Conservation (phyloP, 169 alveolate genomes). For the Eimeria sp. region DNA sequence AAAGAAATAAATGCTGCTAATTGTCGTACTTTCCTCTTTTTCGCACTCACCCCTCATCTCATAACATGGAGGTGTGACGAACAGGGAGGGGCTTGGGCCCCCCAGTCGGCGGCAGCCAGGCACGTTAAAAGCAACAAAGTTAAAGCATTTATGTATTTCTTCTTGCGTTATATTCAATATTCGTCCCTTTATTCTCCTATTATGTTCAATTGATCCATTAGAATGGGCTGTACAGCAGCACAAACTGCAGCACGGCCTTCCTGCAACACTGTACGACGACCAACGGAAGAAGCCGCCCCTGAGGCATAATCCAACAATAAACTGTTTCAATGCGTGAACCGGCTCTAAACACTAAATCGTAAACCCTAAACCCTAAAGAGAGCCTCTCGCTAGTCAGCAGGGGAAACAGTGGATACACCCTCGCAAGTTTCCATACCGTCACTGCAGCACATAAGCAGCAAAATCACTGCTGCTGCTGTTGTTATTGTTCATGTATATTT, state of each 20-base stretch:
- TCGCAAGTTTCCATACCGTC: neutral
- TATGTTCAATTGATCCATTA: neutral
- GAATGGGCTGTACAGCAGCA: neutral
- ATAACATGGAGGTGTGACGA: neutral
- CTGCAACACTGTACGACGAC: neutral
- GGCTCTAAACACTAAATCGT: neutral
- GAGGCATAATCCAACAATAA: neutral
- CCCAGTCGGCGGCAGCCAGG: conserved; percentile 12
- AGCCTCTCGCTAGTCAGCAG: neutral
- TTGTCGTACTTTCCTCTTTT: neutral
- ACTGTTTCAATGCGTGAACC: neutral
- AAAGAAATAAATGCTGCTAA: neutral
- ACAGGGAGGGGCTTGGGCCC: conserved; percentile 54
- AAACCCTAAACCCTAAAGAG: neutral
- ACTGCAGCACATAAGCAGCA: neutral
- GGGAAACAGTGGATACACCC: neutral
- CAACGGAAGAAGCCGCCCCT: neutral
- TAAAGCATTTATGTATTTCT: neutral
- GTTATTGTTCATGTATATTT: neutral
- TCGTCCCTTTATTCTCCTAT: neutral
- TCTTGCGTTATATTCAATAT: neutral
- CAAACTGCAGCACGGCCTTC: neutral
- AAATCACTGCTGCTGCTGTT: neutral
- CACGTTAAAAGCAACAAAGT: neutral
- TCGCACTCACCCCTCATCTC: neutral